A percentile compares a stretch with the other conserved stretches of the same genome.
Conservation (phyloP, 2,329 filamentous ascomycete genomes). For the Chaetomiaceae sp. region DNA sequence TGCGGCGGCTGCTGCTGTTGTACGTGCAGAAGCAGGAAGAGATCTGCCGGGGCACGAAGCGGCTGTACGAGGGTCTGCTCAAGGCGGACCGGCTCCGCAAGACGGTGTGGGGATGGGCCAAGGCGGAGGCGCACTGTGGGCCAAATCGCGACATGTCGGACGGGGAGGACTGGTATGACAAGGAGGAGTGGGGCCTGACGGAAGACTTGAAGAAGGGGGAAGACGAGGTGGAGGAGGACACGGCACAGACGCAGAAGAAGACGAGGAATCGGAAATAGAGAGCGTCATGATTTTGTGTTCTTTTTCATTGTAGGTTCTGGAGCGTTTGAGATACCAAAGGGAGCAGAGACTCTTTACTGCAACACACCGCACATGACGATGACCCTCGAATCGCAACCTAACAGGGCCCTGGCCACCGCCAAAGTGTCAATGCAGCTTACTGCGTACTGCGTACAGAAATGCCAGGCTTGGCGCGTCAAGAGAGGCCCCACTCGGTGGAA, state of each 20-base stretch:
- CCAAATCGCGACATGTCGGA: constrained; percentile 72
- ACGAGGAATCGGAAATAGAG: constrained; percentile 50
- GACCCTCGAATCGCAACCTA: too few relatives aligned
- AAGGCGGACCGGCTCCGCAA: constrained; percentile 68
- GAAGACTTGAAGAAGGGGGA: constrained; percentile 77
- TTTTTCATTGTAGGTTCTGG: background rate
- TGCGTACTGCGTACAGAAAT: too few relatives aligned
- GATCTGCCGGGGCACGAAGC: constrained; percentile 65
- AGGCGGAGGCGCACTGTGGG: constrained; percentile 69
- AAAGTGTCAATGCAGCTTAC: background rate
- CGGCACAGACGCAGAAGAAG: constrained; percentile 55
- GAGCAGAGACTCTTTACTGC: too few relatives aligned
- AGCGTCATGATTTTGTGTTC: background rate
- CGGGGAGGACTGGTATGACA: constrained; percentile 86
- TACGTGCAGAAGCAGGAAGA: constrained; percentile 87
- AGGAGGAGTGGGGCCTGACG: constrained; percentile 70
- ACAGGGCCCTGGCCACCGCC: too few relatives aligned
- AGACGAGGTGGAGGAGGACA: constrained; percentile 77
- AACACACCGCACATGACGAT: too few relatives aligned
- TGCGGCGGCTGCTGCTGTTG: constrained; percentile 66
- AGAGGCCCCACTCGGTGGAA: background rate
- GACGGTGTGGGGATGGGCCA: constrained; percentile 69
- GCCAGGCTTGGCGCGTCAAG: background rate
- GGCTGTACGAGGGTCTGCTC: constrained; percentile 66
- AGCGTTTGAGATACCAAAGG: background rate